Conservation (phyloP, 2,329 filamentous ascomycete species). For the Waltergamsia citrina region DNA sequence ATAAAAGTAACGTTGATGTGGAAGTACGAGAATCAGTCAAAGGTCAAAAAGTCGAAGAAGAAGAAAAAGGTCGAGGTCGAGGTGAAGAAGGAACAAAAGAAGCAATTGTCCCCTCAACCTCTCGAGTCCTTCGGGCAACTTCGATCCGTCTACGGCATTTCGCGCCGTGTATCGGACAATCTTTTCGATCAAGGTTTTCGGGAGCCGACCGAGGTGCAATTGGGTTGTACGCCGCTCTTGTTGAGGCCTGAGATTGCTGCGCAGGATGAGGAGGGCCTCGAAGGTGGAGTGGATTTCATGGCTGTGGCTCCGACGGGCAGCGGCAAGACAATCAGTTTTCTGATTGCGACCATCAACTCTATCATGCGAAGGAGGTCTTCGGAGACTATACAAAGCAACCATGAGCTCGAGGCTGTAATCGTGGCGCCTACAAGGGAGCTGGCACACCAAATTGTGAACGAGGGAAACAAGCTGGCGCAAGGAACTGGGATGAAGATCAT, state of each 20-base stretch:
- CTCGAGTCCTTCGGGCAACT: slow-evolving; percentile 70
- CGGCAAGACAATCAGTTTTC: slow-evolving; percentile 89
- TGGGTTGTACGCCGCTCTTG: slow-evolving; percentile 74
- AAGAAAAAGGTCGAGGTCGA: slow-evolving; percentile 34
- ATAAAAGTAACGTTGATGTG: slow-evolving; percentile 76
- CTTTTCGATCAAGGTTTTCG: slow-evolving; percentile 76
- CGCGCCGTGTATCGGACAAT: slow-evolving; percentile 66
- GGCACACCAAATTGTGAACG: slow-evolving; percentile 70
- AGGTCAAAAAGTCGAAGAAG: slow-evolving; percentile 46
- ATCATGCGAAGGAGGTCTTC: slow-evolving; percentile 51
- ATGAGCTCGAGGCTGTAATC: slow-evolving; percentile 56
- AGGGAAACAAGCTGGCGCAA: slow-evolving; percentile 70
- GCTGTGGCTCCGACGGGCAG: slow-evolving; percentile 91
- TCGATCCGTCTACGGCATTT: slow-evolving; percentile 61
- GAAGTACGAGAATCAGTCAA: slow-evolving; percentile 29
- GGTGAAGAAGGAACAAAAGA: slow-evolving; percentile 43
- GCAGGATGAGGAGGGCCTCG: slow-evolving; percentile 22
- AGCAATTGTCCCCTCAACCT: slow-evolving; percentile 68
- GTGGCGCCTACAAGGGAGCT: slow-evolving; percentile 73
- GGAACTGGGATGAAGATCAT: slow-evolving; percentile 73
- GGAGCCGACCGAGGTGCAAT: slow-evolving; percentile 87
- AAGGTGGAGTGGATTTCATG: slow-evolving; percentile 58
- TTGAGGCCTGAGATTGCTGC: slow-evolving; percentile 47
- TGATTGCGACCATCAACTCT: slow-evolving; percentile 77
- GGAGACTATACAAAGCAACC: slow-evolving; percentile 28